Evolutionary conservation across 306 rosid genomes (phyloP), one percentile per base, ranked within the genome.

Genomic region (Potentilla sterilis): DNA sequence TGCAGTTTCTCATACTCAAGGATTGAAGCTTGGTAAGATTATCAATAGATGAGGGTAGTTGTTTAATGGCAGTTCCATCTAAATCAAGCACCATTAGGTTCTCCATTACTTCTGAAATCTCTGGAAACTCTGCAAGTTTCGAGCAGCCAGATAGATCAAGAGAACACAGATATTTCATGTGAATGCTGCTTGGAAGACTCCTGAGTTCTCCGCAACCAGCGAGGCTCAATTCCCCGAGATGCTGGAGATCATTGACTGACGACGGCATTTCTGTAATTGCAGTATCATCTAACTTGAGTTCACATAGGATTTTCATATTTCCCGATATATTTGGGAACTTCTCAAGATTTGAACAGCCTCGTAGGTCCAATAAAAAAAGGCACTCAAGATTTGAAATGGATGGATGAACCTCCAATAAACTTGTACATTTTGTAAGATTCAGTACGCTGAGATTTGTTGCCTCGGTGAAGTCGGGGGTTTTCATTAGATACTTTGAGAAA

Each of bases 51-150:
- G 48, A 5, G 34, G 70, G 49, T 5, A 40, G 2, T 9, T 66
- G 49, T 41, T 4, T 66, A 5, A 66, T 2, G 3, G 51, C 32
- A 1, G 70, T 40, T 4, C 1, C 35, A 4, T n/a, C 48, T 18
- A 66, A 40, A 0, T 1, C 0, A 40, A 66, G 70, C 0, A 0
- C 0, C 0, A 0, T 0, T 11, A 40, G 10, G 0, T 2, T 0
- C 44, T 9, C 71, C 47, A 75, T 34, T 9, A 7, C 24, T 40
- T 66, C 11, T 40, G 21, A 21, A 46, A 75, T 37, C 6, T 48
- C 0, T 19, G 79, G 62, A 63, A 69, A 16, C 13, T 12, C 22
- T 47, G 13, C 21, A 7, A 74, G 40, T 2, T 14, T 40, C 11
- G 6, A 6, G 16, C 79, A 74, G 0, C 62, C 66, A 63, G 2